These are phyloP conservation scores for Eucalyptus caleyi DNA, from an alignment of 345 rosid species.

Conservation along the genomic window DNA sequence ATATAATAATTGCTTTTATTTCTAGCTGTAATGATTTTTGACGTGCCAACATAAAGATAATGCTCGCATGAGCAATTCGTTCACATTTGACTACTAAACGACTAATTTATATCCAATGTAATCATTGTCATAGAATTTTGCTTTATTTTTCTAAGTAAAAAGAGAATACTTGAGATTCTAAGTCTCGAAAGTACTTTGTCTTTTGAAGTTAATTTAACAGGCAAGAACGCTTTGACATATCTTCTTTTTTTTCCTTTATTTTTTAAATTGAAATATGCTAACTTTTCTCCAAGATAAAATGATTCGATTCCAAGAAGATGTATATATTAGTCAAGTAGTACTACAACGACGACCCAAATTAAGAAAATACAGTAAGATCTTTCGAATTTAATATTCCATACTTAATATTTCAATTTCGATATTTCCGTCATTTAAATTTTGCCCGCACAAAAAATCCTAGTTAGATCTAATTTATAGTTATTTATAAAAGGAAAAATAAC, in stretches of 20 bases:
- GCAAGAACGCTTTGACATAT: background rate
- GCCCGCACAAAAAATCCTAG: too few relatives aligned
- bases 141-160: background rate
- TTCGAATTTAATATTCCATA: accelerated
- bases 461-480: background rate
- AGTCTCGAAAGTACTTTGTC: background rate
- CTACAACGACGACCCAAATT: background rate
- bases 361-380: background rate
- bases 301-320: background rate
- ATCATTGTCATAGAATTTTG: background rate
- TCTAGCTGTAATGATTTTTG: background rate
- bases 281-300: background rate
- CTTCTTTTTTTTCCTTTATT: background rate
- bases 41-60: background rate
- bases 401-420: background rate
- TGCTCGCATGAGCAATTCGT: background rate
- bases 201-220: background rate
- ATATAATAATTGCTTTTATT: background rate
- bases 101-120: background rate
- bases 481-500: background rate
- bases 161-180: background rate
- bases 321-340: background rate
- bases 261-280: background rate
- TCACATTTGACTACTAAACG: background rate
- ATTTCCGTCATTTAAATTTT: background rate